Percentiles rank a stretch among this genome's conserved stretches.
Conservation (phyloP, 1,139 yeast genomes). For the Pichia inconspicua region DNA sequence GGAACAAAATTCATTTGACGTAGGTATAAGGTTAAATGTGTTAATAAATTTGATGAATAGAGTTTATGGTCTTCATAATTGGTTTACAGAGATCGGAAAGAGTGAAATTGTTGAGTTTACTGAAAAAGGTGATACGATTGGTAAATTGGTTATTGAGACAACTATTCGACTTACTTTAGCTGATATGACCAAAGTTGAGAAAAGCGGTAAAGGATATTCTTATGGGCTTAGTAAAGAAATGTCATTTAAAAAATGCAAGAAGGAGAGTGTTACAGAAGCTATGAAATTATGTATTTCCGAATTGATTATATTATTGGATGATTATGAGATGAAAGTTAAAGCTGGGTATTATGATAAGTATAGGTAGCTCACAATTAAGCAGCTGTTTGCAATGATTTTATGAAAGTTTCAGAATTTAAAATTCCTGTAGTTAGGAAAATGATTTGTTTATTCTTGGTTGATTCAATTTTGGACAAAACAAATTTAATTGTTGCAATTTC, state of each 20-base stretch:
- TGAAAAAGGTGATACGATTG: slow-evolving; percentile 9
- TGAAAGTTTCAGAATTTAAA: slow-evolving; percentile 39
- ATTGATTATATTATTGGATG: slow-evolving; percentile 25
- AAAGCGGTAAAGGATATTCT: slow-evolving; percentile 37
- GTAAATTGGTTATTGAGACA: slow-evolving; percentile 20
- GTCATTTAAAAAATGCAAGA: slow-evolving; percentile 41
- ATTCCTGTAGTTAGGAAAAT: slow-evolving; percentile 52
- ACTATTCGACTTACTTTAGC: slow-evolving; percentile 35
- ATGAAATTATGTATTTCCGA: slow-evolving; percentile 31
- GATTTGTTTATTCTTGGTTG: slow-evolving; percentile 36
- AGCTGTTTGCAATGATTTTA: slow-evolving; percentile 19
- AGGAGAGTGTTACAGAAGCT: slow-evolving; percentile 47
- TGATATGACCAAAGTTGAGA: slow-evolving; percentile 42
- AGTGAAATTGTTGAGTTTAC: slow-evolving; percentile 23
- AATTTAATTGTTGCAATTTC: slow-evolving; percentile 62
- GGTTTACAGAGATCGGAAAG: slow-evolving; percentile 47
- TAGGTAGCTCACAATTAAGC: background rate
- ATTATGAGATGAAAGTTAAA: slow-evolving; percentile 27
- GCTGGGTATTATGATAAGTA: slow-evolving; percentile 23
- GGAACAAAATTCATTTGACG: background rate
- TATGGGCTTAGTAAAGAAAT: slow-evolving; percentile 29
- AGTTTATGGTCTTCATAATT: slow-evolving; percentile 58
- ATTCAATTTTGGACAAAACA: slow-evolving; percentile 36
- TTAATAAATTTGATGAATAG: slow-evolving; percentile 52
- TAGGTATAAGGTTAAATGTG: slow-evolving; percentile 20